Conservation (phyloP, 768 basidiomycete species). For the Sporobolomyces roseus region DNA sequence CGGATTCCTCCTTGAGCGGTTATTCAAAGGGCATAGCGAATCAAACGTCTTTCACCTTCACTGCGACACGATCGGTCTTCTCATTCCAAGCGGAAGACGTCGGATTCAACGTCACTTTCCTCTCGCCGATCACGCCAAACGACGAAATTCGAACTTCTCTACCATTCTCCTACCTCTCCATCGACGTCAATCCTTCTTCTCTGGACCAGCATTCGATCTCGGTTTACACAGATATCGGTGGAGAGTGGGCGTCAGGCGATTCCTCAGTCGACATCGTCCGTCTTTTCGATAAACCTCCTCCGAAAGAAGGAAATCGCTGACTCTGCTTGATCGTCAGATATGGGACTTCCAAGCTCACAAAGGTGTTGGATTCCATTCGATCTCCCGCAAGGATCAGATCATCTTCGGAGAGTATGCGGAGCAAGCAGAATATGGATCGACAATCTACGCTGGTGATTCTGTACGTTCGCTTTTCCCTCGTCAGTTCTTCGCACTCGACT, state of each 20-base stretch:
- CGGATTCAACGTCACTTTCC: conserved; percentile 48
- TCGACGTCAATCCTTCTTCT: conserved; percentile 2
- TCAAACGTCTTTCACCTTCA: conserved; percentile 25
- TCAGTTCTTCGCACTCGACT: neutral
- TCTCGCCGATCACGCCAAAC: conserved; percentile 28
- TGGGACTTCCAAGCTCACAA: conserved; percentile 16
- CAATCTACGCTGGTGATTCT: conserved; percentile 11
- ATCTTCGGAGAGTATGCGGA: conserved; percentile 13
- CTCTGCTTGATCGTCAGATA: neutral
- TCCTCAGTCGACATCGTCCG: conserved; percentile 18
- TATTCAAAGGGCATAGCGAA: neutral
- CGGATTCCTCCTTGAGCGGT: too few relatives aligned
- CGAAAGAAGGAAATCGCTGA: too few relatives aligned
- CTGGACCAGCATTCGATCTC: conserved; percentile 1
- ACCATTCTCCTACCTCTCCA: conserved; percentile 25
- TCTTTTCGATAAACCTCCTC: neutral
- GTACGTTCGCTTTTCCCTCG: neutral
- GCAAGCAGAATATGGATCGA: conserved; percentile 30
- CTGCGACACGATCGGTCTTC: conserved; percentile 31
- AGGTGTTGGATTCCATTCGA: neutral
- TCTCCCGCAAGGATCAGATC: conserved; percentile 7
- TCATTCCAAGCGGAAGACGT: conserved; percentile 21
- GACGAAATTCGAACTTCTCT: conserved; percentile 24
- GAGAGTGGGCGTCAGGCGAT: conserved; percentile 30
- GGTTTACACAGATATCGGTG: conserved; percentile 30